Percentiles rank a stretch among this genome's conserved stretches.
Evolutionary conservation across 208 protist genomes (phyloP).

Genomic region (Leishmania gerbilli): DNA sequence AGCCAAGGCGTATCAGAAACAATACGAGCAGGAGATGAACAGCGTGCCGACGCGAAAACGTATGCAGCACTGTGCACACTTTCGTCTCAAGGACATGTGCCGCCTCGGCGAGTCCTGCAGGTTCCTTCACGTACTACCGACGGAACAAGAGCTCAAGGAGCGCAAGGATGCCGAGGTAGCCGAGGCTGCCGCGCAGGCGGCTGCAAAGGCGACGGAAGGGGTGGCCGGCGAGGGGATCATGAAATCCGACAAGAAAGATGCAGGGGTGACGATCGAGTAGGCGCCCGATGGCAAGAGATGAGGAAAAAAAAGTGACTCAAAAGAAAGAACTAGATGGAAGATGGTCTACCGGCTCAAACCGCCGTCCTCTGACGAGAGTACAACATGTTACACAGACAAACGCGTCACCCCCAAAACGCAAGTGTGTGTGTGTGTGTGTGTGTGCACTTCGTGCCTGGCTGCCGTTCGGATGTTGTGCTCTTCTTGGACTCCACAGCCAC

Average conservation of each 20-base stretch:
- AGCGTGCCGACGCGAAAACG: slow-evolving; percentile 60
- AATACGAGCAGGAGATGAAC: slow-evolving; percentile 53
- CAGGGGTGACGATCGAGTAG: neutral
- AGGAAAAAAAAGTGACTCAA: neutral
- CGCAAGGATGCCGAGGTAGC: slow-evolving; percentile 29
- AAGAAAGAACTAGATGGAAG: neutral
- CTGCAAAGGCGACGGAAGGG: slow-evolving; percentile 10
- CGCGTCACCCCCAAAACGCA: neutral
- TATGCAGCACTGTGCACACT: slow-evolving; percentile 92
- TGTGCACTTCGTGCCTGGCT: neutral
- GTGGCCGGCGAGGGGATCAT: neutral
- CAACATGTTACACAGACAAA: neutral
- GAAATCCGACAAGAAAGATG: neutral
- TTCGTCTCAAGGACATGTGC: slow-evolving; percentile 82
- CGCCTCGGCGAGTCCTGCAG: slow-evolving; percentile 73
- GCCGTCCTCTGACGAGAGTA: neutral
- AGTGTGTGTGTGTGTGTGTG: neutral
- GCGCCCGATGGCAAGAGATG: neutral
- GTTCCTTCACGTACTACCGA: slow-evolving; percentile 81
- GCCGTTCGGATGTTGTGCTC: neutral
- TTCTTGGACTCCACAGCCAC: neutral
- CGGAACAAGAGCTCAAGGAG: slow-evolving; percentile 38
- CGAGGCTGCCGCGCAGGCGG: slow-evolving; percentile 8
- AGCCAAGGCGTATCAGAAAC: slow-evolving; percentile 57
- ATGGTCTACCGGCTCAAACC: neutral